Evolutionary conservation across 2,329 filamentous ascomycete genomes (phyloP).

Genomic region (Talaromyces sp.): DNA sequence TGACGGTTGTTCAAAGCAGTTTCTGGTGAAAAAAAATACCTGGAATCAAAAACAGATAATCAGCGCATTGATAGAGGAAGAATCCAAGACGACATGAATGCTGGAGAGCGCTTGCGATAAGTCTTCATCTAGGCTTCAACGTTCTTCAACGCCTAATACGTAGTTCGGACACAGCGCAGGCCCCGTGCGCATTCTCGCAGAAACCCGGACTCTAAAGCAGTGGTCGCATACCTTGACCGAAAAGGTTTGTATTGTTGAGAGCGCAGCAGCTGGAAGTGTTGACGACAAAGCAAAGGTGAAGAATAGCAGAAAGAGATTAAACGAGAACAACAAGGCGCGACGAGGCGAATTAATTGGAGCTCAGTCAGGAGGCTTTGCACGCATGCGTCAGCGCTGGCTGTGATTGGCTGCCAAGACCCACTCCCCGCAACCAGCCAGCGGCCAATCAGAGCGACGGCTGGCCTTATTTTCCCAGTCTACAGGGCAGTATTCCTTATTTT

Average conservation of each 20-base stretch:
- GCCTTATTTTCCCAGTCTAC: neutral
- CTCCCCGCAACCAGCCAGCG: neutral
- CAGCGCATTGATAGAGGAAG: neutral
- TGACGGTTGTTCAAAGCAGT: neutral
- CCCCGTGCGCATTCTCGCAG: neutral
- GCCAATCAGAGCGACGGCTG: neutral
- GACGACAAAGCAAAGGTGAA: neutral
- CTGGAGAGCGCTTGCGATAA: neutral
- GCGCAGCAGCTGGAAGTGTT: neutral
- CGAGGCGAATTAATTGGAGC: neutral
- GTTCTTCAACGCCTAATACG: neutral
- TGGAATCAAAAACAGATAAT: neutral
- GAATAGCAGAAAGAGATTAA: neutral
- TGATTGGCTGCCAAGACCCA: neutral
- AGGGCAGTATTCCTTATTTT: neutral
- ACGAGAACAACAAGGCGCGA: neutral
- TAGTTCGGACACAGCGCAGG: neutral
- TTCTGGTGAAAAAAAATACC: neutral
- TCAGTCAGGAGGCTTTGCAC: neutral
- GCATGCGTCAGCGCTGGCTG: neutral
- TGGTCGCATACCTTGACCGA: neutral
- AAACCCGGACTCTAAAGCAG: neutral
- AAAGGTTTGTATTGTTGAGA: neutral
- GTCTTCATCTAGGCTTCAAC: neutral
- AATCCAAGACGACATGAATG: neutral